Evolutionary conservation across 1,284 basidiomycete genomes (phyloP).

Genomic region (Ustilago hordei): DNA sequence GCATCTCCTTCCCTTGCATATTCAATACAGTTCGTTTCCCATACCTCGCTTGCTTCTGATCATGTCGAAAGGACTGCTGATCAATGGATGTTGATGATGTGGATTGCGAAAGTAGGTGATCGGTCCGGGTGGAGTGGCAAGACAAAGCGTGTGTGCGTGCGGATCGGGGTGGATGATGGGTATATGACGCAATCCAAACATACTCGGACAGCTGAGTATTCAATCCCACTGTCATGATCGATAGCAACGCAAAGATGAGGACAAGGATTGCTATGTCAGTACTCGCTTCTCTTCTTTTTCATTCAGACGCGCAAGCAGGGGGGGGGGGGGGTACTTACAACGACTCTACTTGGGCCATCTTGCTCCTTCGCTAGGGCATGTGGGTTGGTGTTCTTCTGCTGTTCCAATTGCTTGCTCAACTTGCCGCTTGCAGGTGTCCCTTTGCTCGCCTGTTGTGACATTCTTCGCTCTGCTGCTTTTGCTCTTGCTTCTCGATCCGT

Average conservation of each 20-base stretch:
- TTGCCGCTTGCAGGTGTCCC: conserved; percentile 30
- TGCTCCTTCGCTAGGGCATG: conserved; percentile 16
- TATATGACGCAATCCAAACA: not conserved
- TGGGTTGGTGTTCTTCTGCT: conserved; percentile 16
- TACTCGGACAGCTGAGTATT: not conserved
- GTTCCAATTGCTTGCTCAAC: conserved; percentile 32
- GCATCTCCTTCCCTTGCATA: conserved; percentile 5
- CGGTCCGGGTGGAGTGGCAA: not conserved
- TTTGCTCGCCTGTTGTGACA: conserved; percentile 30
- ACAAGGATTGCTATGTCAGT: not conserved
- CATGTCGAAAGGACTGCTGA: not conserved
- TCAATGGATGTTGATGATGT: not conserved
- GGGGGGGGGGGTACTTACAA: conserved; percentile 30
- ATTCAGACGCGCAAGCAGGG: not conserved
- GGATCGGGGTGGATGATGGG: not conserved
- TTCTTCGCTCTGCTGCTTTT: conserved; percentile 32
- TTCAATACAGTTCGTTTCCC: not conserved
- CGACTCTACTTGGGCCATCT: conserved; percentile 28
- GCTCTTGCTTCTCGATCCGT: conserved; percentile 39
- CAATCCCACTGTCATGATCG: conserved; percentile 4
- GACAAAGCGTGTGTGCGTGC: not conserved
- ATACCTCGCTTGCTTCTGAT: not conserved
- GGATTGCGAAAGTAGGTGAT: not conserved
- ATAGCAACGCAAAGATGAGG: not conserved
- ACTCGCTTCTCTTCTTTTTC: not conserved